Evolutionary conservation across 169 alveolate genomes (phyloP).

Genomic region (Plasmodium yoelii): DNA sequence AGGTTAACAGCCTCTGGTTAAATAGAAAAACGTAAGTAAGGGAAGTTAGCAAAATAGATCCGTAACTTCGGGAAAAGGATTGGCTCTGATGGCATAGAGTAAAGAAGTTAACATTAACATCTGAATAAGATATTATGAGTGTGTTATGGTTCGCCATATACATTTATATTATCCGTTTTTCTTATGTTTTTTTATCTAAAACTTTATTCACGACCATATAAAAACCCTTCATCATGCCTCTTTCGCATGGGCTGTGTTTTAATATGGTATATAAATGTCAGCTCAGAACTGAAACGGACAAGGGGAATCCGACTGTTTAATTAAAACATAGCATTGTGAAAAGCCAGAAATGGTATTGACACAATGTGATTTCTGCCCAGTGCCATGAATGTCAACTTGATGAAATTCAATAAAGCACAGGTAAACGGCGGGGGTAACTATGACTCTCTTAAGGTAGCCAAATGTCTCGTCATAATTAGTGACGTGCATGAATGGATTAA

Average conservation of each 20-base stretch:
- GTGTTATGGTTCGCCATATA: neutral
- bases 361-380: slow-evolving; percentile 96
- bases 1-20: slow-evolving; percentile 95
- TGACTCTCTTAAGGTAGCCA: slow-evolving; percentile 93
- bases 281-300: slow-evolving; percentile 94
- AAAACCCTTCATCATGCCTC: too few species aligned
- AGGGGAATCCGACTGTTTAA: slow-evolving; percentile 94
- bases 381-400: slow-evolving; percentile 94
- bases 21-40: slow-evolving; percentile 92
- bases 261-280: too few species aligned
- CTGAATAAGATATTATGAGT: neutral
- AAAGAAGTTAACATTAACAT: too few species aligned
- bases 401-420: slow-evolving; percentile 94
- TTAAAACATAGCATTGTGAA: slow-evolving; percentile 93
- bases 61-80: slow-evolving; percentile 94
- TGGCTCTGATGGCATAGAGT: slow-evolving; percentile 93
- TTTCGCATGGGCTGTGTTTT: too few species aligned
- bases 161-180: slow-evolving; percentile 68
- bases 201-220: neutral
- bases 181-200: neutral
- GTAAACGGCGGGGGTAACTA: slow-evolving; percentile 95
- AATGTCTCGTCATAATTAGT: slow-evolving; percentile 93
- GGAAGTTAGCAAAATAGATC: slow-evolving; percentile 95
- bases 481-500: slow-evolving; percentile 94
- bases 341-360: slow-evolving; percentile 92